Evolutionary conservation across 352 stramenopile genomes (phyloP).

Genomic region (Stramenopiles sp.): DNA sequence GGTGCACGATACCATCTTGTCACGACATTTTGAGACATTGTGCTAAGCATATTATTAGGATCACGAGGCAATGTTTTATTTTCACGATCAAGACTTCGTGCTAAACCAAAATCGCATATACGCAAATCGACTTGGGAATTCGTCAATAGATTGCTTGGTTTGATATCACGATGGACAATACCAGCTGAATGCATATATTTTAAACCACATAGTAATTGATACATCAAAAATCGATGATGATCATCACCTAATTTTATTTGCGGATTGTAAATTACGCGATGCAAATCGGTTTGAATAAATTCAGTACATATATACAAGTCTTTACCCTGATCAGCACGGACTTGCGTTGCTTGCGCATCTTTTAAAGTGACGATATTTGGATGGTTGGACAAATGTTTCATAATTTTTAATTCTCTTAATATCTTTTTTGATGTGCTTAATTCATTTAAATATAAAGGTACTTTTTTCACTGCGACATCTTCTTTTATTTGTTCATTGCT

Average conservation of each 20-base stretch:
- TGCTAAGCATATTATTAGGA: conserved; percentile 73
- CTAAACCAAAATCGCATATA: conserved; percentile 84
- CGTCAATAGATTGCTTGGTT: conserved; percentile 58
- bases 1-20: conserved; percentile 85
- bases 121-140: conserved; percentile 69
- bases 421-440: conserved; percentile 97
- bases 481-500: conserved; percentile 46
- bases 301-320: too few relatives aligned
- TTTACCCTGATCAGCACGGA: conserved; percentile 62
- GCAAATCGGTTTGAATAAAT: too few relatives aligned
- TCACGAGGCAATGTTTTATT: conserved; percentile 63
- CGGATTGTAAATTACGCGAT: too few relatives aligned
- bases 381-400: conserved; percentile 75
- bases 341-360: conserved; percentile 70
- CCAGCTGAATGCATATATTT: conserved; percentile 58
- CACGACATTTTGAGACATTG: conserved; percentile 84
- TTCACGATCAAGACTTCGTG: conserved; percentile 71
- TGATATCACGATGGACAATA: conserved; percentile 54
- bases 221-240: too few relatives aligned
- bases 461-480: conserved; percentile 84
- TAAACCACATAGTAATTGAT: too few relatives aligned
- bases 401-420: conserved; percentile 81
- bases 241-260: too few relatives aligned
- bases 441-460: conserved; percentile 79
- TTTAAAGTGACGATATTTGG: conserved; percentile 64